Conservation (phyloP, 352 stramenopile species). For the Phytophthora tubulina region DNA sequence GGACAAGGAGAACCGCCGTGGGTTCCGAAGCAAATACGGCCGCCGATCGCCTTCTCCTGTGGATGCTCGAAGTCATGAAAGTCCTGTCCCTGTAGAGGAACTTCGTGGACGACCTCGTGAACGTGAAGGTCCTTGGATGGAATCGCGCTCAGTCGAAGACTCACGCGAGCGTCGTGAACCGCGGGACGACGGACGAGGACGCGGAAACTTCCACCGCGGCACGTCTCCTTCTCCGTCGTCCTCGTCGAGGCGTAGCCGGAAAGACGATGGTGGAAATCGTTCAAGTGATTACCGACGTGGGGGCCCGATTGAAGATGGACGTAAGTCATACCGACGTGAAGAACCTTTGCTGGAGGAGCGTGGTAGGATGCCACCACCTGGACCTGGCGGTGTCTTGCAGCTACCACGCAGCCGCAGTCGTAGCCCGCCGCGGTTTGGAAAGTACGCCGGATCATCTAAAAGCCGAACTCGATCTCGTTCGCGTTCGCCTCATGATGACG, state of each 20-base stretch:
- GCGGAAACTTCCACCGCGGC: constrained; percentile 23
- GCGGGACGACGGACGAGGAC: constrained; percentile 28
- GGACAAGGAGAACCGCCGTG: constrained; percentile 45
- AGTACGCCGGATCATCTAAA: constrained; percentile 35
- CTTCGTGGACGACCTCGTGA: constrained; percentile 45
- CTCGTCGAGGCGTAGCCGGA: constrained; percentile 37
- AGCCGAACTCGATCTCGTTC: constrained; percentile 36
- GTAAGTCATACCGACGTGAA: constrained; percentile 32
- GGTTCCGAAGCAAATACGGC: constrained; percentile 33
- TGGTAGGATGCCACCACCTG: constrained; percentile 29
- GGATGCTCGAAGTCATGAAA: constrained; percentile 34
- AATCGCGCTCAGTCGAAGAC: constrained; percentile 22
- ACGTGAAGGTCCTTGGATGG: constrained; percentile 38
- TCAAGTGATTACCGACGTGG: constrained; percentile 37
- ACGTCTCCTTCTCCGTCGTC: constrained; percentile 28
- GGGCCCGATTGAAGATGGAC: constrained; percentile 28
- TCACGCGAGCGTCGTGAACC: constrained; percentile 28
- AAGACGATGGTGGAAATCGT: constrained; percentile 29
- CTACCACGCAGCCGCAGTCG: constrained; percentile 40
- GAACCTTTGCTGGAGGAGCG: constrained; percentile 33
- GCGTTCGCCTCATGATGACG: constrained; percentile 36
- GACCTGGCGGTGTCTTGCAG: constrained; percentile 29
- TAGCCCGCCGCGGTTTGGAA: constrained; percentile 41
- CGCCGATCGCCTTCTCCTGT: constrained; percentile 31
- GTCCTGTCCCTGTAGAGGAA: constrained; percentile 31